Conservation (phyloP, 352 stramenopile genomes). For the Phytophthora podocarpi region DNA sequence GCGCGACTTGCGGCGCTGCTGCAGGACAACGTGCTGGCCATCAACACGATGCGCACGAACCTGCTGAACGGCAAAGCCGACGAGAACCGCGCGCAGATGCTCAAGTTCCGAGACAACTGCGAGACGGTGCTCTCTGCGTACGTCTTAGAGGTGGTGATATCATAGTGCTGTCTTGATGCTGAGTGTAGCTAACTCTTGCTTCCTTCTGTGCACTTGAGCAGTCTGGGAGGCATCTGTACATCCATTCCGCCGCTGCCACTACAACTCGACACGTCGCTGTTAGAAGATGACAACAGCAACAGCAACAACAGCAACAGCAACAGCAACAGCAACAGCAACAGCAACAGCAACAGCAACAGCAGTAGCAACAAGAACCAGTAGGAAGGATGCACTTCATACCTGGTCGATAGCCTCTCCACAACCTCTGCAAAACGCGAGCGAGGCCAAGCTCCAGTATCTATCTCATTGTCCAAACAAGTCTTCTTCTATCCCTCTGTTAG, state of each 20-base stretch:
- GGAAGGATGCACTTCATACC: conserved; percentile 18
- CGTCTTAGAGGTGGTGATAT: conserved; percentile 29
- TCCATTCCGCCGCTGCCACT: conserved; percentile 71
- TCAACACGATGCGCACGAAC: conserved; percentile 77
- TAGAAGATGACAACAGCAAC: conserved; percentile 32
- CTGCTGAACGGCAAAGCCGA: conserved; percentile 59
- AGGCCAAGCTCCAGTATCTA: conserved; percentile 18
- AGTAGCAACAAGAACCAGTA: conserved; percentile 19
- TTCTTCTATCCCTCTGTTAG: conserved; percentile 10
- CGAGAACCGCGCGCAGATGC: conserved; percentile 61
- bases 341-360: conserved; percentile 11
- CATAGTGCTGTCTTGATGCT: neutral
- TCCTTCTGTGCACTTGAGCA: conserved; percentile 26
- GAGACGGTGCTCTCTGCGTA: conserved; percentile 62
- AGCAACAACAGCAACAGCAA: conserved; percentile 14
- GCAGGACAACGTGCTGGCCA: conserved; percentile 67
- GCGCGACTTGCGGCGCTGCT: conserved; percentile 57
- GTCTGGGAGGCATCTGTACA: conserved; percentile 58
- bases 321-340: conserved; percentile 11
- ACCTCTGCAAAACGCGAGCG: conserved; percentile 2
- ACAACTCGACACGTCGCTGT: conserved; percentile 71
- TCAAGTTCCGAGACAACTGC: conserved; percentile 74
- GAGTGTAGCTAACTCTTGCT: neutral
- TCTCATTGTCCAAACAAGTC: conserved; percentile 18
- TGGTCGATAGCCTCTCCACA: neutral